Evolutionary conservation across 176 grass and related monocot genomes (phyloP), one percentile per base, ranked within the genome.

Genomic region (Panicum miliaceum): DNA sequence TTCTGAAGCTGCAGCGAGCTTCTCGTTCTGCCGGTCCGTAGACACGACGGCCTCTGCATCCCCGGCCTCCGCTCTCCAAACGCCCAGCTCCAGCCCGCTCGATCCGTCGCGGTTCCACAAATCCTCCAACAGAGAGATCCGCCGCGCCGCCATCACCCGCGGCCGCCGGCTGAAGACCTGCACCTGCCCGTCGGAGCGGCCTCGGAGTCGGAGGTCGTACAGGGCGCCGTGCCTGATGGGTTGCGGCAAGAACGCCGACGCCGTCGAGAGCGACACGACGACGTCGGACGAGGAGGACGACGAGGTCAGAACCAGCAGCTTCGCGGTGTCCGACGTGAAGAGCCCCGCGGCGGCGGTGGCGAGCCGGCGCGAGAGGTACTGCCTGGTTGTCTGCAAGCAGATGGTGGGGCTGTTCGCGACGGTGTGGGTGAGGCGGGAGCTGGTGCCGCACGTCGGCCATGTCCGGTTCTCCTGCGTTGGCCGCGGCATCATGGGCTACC

Each of bases 391-490:
- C 13, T 86, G 93, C 76, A 98, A 93, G 73, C 90, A 98, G 84
- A 95, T 98, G 96, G 96, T 98, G 14, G 96, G 96, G 35, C 94
- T 98, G 59, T 98, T 98, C 82, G 74, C 86, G 46, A 94, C 91
- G 38, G 83, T 93, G 63, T 98, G 96, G 96, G 89, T 89, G n/a
- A 68, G 91, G 83, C 81, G 84, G 23, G 93, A 90, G 75, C 79
- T 98, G 22, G 80, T 95, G 64, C 85, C 70, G 71, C 90, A 95
- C 72, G 62, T 98, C 34, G 84, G 93, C 62, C 93, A 98, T 57
- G 85, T 98, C 66, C 70, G 93, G 27, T 62, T 98, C 86, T 90
- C 89, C 74, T 93, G 88, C 70, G 91, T 98, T 29, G 92, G 96
- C 50, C 87, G 93, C 36, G 96, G 96, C 46, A 91, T 95, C 67